Evolutionary conservation across 2,329 filamentous ascomycete genomes (phyloP).

Genomic region (Alternaria brassicicola): DNA sequence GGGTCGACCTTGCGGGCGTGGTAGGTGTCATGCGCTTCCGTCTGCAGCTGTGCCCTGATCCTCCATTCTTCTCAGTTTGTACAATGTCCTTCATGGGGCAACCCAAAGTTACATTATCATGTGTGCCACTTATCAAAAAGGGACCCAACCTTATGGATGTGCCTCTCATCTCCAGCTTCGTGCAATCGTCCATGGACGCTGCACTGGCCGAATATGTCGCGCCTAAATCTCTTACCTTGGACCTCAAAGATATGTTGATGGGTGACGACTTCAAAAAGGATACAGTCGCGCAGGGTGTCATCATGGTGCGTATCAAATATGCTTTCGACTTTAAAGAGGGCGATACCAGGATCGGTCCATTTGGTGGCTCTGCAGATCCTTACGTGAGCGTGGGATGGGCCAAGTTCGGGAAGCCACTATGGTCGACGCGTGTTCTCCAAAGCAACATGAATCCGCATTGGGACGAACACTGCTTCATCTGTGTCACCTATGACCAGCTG

Average conservation of each 20-base stretch:
- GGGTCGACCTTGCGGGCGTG: constrained; percentile 75
- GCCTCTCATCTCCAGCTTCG: constrained; percentile 75
- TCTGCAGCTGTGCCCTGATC: constrained; percentile 75
- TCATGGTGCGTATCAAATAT: constrained; percentile 69
- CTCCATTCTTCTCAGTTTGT: constrained; percentile 76
- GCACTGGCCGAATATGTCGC: constrained; percentile 78
- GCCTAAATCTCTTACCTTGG: constrained; percentile 74
- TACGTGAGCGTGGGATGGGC: constrained; percentile 78
- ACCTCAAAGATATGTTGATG: constrained; percentile 77
- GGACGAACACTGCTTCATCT: constrained; percentile 72
- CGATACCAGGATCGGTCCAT: constrained; percentile 66
- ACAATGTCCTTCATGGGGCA: constrained; percentile 77
- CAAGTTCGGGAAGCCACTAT: constrained; percentile 75
- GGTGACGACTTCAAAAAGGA: constrained; percentile 83
- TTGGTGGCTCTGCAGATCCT: constrained; percentile 68
- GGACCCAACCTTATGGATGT: constrained; percentile 77
- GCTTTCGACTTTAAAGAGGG: constrained; percentile 75
- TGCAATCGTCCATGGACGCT: constrained; percentile 75
- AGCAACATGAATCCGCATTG: constrained; percentile 71
- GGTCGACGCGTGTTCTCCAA: constrained; percentile 68
- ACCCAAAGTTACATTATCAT: constrained; percentile 73
- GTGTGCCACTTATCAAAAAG: constrained; percentile 71
- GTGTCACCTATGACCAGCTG: constrained; percentile 72
- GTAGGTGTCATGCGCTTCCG: constrained; percentile 73
- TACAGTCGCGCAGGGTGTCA: constrained; percentile 66